These are phyloP conservation scores for Leucosporidium creatinivorum DNA, from an alignment of 768 basidiomycete species.

Conservation along the genomic window DNA sequence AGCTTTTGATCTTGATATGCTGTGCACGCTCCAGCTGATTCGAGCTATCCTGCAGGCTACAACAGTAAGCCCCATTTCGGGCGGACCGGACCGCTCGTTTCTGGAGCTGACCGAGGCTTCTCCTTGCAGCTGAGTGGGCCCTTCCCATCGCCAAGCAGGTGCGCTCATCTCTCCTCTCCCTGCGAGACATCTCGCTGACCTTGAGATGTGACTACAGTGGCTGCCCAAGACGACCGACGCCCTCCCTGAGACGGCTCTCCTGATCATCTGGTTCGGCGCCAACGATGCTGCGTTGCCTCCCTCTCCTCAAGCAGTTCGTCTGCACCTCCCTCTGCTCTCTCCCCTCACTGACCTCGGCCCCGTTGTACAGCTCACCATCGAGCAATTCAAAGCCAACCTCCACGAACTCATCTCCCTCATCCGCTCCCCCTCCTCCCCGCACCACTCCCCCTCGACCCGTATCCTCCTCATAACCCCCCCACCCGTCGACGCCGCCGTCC, in stretches of 20 bases:
- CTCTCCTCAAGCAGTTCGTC: no score
- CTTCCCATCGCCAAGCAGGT: conserved; percentile 20
- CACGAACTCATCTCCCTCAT: conserved; percentile 18
- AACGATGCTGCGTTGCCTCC: conserved; percentile 18
- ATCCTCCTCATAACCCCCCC: conserved; percentile 24
- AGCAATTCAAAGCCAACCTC: conserved; percentile 26
- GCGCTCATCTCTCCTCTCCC: not conserved
- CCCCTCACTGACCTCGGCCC: not conserved
- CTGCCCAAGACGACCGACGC: conserved; percentile 4
- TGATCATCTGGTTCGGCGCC: conserved; percentile 30
- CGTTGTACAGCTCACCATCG: conserved; percentile 17
- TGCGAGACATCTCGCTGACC: no score
- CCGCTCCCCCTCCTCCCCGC: conserved; percentile 10
- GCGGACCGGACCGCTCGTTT: no score
- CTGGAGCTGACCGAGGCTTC: not conserved
- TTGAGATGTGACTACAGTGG: not conserved
- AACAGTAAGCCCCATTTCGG: conserved; percentile 15
- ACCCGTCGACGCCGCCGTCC: conserved; percentile 16
- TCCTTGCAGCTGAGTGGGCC: conserved; percentile 7
- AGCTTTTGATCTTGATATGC: not conserved
- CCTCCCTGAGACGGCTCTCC: conserved; percentile 10
- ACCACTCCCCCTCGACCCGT: conserved; percentile 17
- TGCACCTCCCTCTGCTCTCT: no score
- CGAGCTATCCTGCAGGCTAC: conserved; percentile 32
- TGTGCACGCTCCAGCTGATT: not conserved